Evolutionary conservation across 495 filamentous ascomycete genomes (phyloP).

Genomic region (Echria macrotheca): DNA sequence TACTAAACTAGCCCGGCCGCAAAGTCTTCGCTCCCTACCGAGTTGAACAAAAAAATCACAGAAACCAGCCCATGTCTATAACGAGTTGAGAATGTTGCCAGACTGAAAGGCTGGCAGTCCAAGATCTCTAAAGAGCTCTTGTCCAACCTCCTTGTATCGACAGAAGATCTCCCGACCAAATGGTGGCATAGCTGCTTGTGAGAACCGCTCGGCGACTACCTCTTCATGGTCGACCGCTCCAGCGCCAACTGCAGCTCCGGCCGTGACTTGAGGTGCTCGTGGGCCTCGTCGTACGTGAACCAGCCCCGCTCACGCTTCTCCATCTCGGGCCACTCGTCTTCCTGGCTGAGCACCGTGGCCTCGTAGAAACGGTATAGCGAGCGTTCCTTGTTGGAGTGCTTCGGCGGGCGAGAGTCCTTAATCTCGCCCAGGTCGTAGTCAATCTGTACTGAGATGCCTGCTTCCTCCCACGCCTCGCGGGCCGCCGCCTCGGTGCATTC

Average conservation of each 20-base stretch:
- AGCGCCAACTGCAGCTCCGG: conserved; percentile 87
- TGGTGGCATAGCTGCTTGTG: too few species aligned
- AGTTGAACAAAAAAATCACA: too few species aligned
- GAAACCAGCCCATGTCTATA: too few species aligned
- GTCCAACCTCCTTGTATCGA: too few species aligned
- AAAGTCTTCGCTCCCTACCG: too few species aligned
- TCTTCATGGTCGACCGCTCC: conserved; percentile 68
- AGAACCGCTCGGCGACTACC: too few species aligned
- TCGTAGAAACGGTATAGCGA: conserved; percentile 87
- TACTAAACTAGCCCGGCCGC: too few species aligned
- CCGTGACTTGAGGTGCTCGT: conserved; percentile 63
- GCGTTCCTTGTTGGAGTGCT: conserved; percentile 56
- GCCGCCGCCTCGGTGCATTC: conserved; percentile 50
- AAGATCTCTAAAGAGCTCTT: too few species aligned
- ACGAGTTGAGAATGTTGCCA: too few species aligned
- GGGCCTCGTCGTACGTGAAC: conserved; percentile 81
- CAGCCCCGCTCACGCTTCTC: conserved; percentile 85
- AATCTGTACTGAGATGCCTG: conserved; percentile 79
- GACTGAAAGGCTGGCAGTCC: too few species aligned
- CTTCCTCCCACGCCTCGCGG: conserved; percentile 97
- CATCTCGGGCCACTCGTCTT: conserved; percentile 87
- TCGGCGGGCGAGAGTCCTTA: conserved; percentile 64
- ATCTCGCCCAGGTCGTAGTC: conserved; percentile 80
- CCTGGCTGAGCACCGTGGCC: conserved; percentile 73
- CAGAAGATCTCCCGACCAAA: too few species aligned